Conservation (phyloP, 768 basidiomycete species). For the Leucocoprinus leucothites region DNA sequence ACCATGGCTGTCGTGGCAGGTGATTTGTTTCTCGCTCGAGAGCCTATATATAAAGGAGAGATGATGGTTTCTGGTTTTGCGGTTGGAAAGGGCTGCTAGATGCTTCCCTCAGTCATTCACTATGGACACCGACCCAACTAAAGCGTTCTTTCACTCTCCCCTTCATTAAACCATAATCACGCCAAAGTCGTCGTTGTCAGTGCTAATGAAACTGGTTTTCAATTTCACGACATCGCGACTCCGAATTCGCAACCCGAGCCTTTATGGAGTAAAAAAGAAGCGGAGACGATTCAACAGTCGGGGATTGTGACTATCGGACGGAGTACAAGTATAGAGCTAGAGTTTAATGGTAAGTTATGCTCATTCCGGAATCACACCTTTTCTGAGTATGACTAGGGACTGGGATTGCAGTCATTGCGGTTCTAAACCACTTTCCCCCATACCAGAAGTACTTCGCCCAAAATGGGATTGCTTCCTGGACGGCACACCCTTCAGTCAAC, state of each 20-base stretch:
- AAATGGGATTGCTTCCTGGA: neutral
- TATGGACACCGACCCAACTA: no score
- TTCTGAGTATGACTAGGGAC: neutral
- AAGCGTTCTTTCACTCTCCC: no score
- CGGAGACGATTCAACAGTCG: neutral
- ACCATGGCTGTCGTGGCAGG: no score
- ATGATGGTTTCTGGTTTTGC: no score
- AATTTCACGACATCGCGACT: neutral
- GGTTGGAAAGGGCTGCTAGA: no score
- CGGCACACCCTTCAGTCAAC: neutral
- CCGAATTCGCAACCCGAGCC: neutral
- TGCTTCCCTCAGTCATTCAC: no score
- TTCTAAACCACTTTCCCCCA: neutral
- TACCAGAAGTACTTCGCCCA: neutral
- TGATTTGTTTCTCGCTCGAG: no score
- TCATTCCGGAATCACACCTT: no score
- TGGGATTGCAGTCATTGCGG: slow-evolving; percentile 2
- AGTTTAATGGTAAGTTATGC: neutral
- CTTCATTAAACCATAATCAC: no score
- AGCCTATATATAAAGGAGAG: no score
- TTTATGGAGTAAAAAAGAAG: neutral
- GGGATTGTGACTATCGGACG: neutral
- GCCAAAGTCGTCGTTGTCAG: neutral
- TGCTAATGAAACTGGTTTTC: neutral
- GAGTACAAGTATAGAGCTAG: neutral